Evolutionary conservation across 768 basidiomycete species (phyloP).

Genomic region (Phaeotremella fagi): DNA sequence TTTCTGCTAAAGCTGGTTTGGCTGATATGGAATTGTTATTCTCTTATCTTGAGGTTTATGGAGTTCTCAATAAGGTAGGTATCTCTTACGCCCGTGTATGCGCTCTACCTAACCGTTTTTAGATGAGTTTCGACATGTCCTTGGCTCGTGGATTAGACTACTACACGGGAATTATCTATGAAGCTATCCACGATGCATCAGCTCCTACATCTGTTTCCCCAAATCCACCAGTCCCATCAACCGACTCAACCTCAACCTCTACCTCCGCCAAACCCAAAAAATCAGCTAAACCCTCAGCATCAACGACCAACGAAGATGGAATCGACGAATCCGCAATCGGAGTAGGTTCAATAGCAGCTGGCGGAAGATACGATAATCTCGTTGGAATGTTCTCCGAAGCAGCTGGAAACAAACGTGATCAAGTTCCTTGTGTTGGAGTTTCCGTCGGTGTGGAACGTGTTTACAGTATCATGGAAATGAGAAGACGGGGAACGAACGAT

Average conservation of each 20-base stretch:
- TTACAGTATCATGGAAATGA: slow-evolving; percentile 84
- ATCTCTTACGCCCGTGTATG: background rate
- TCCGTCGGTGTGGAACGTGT: slow-evolving; percentile 90
- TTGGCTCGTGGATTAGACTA: slow-evolving; percentile 97
- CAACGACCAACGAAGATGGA: slow-evolving; percentile 64
- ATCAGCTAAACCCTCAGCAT: slow-evolving; percentile 2
- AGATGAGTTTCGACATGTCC: slow-evolving; percentile 95
- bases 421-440: slow-evolving; percentile 83
- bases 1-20: slow-evolving; percentile 72
- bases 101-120: background rate
- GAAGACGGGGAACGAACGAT: slow-evolving; percentile 57
- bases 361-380: slow-evolving; percentile 92
- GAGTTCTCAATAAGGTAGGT: slow-evolving; percentile 66
- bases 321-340: slow-evolving; percentile 89
- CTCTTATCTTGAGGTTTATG: slow-evolving; percentile 72
- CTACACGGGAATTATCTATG: slow-evolving; percentile 98
- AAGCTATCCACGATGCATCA: slow-evolving; percentile 87
- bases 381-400: slow-evolving; percentile 78
- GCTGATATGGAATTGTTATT: slow-evolving; percentile 83
- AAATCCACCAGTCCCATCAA: slow-evolving; percentile 53
- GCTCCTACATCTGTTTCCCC: slow-evolving; percentile 79
- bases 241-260: slow-evolving; percentile 30
- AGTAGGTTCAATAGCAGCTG: slow-evolving; percentile 98
- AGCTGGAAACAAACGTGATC: slow-evolving; percentile 58
- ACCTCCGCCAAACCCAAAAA: slow-evolving; percentile 16